These are phyloP conservation scores for Aureobasidium subglaciale DNA, from an alignment of 2,329 filamentous ascomycete genomes.

Conservation along the genomic window DNA sequence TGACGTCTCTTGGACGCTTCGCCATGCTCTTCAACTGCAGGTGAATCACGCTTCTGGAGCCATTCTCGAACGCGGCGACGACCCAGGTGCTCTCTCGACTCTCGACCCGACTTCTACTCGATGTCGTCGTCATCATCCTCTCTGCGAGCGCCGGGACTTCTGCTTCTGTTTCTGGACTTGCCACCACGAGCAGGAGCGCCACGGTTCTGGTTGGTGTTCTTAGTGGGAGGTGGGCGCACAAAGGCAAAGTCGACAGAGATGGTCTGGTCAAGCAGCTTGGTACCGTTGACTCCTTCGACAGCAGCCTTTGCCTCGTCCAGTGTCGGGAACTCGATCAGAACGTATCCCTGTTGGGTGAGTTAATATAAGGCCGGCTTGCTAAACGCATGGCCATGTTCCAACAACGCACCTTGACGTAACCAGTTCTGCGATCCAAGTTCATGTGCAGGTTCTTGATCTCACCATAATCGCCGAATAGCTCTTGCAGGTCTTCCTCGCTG, in stretches of 20 bases:
- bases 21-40: neutral
- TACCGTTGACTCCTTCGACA: slow-evolving; percentile 69
- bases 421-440: slow-evolving; percentile 73
- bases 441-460: slow-evolving; percentile 83
- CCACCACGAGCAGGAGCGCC: slow-evolving; percentile 22
- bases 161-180: slow-evolving; percentile 33
- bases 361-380: neutral
- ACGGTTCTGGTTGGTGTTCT: slow-evolving; percentile 32
- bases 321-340: slow-evolving; percentile 76
- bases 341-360: slow-evolving; percentile 58
- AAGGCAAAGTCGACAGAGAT: slow-evolving; percentile 79
- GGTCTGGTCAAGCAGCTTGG: slow-evolving; percentile 74
- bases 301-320: slow-evolving; percentile 73
- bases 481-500: slow-evolving; percentile 73
- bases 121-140: slow-evolving; percentile 24
- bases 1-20: neutral
- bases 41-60: neutral
- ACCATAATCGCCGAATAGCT: slow-evolving; percentile 75
- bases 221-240: slow-evolving; percentile 66
- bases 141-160: slow-evolving; percentile 36
- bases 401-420: slow-evolving; percentile 70
- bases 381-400: slow-evolving; percentile 15
- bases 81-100: neutral
- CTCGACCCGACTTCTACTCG: slow-evolving; percentile 14
- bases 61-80: neutral